Evolutionary conservation across 2,329 filamentous ascomycete genomes (phyloP).

Genomic region (Laburnicola sp.): DNA sequence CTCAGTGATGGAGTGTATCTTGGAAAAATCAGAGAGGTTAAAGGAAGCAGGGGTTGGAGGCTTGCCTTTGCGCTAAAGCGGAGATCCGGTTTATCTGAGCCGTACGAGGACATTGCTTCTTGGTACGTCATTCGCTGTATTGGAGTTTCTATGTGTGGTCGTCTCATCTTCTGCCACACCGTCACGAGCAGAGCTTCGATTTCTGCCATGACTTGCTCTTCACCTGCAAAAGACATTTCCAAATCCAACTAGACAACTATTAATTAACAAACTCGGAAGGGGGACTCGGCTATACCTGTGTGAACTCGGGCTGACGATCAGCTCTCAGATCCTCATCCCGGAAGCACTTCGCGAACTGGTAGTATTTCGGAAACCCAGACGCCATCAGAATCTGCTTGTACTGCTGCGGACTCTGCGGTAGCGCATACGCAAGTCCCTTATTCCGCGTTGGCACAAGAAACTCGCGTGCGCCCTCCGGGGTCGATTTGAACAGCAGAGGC

Average conservation of each 20-base stretch:
- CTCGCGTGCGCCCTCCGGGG: constrained; percentile 90
- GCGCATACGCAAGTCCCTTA: constrained; percentile 77
- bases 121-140: constrained; percentile 71
- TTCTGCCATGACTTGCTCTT: constrained; percentile 67
- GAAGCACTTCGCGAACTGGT: constrained; percentile 92
- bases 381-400: constrained; percentile 99
- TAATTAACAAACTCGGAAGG: background rate
- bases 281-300: constrained; percentile 62
- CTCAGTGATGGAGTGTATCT: constrained; percentile 69
- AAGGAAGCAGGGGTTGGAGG: constrained; percentile 4
- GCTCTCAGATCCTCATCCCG: constrained; percentile 91
- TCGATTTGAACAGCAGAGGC: constrained; percentile 94
- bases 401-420: constrained; percentile 96
- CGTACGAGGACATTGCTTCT: constrained; percentile 76
- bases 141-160: constrained; percentile 46
- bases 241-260: constrained; percentile 69
- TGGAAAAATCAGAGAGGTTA: constrained; percentile 25
- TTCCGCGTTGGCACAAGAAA: constrained; percentile 88
- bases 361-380: constrained; percentile 79
- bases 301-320: constrained; percentile 95
- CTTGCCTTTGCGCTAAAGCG: constrained; percentile 69
- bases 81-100: constrained; percentile 90
- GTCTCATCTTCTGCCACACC: constrained; percentile 58
- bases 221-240: constrained; percentile 84
- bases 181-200: constrained; percentile 58